Evolutionary conservation across 2,329 filamentous ascomycete species (phyloP).

Genomic region (Fusarium verticillioides): DNA sequence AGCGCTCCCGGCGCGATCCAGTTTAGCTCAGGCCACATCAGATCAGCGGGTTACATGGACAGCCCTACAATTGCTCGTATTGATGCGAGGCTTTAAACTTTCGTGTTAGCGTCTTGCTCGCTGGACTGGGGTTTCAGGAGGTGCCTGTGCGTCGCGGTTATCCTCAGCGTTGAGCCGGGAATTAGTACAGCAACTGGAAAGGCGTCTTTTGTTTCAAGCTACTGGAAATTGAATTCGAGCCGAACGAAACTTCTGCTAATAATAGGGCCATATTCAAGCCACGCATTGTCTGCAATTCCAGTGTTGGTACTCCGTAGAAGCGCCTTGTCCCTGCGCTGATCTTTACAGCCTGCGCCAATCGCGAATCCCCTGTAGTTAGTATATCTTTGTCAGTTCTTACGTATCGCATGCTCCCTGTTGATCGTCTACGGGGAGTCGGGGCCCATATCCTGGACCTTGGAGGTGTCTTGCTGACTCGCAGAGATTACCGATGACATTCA

Average conservation of each 20-base stretch:
- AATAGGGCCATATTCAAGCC: background rate
- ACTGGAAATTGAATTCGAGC: background rate
- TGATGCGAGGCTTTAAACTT: background rate
- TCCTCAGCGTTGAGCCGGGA: background rate
- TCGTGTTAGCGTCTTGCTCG: background rate
- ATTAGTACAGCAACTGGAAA: background rate
- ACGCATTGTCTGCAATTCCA: background rate
- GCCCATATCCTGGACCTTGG: background rate
- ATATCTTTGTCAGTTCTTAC: background rate
- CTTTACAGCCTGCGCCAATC: background rate
- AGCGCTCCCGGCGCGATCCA: background rate
- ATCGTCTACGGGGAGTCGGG: background rate
- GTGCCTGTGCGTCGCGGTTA: background rate
- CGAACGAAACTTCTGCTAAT: background rate
- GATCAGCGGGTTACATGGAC: background rate
- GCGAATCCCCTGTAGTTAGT: background rate
- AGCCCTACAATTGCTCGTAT: background rate
- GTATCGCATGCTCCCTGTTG: background rate
- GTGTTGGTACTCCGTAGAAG: background rate
- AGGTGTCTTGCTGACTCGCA: background rate
- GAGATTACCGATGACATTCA: conserved; percentile 2
- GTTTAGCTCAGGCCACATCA: background rate
- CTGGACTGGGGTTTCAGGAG: background rate
- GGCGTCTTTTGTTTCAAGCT: background rate
- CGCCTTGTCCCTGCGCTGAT: background rate